Evolutionary conservation across 495 filamentous ascomycete species (phyloP).

Genomic region (Aspergillus mulundensis): DNA sequence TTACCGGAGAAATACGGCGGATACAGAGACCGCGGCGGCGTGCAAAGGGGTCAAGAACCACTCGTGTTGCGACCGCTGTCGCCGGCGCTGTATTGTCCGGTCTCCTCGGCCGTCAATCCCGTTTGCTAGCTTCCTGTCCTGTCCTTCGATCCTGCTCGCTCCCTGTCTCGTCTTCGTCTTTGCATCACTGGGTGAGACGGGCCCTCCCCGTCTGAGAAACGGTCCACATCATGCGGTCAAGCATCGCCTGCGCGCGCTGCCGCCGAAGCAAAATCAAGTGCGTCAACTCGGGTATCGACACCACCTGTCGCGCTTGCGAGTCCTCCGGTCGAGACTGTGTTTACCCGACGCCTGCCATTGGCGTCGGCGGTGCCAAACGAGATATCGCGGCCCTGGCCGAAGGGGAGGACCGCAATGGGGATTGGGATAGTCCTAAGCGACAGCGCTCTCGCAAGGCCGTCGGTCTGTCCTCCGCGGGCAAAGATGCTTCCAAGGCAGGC

Average conservation of each 20-base stretch:
- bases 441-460: slow-evolving; percentile 50
- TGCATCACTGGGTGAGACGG: slow-evolving; percentile 12
- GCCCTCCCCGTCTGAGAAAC: slow-evolving; percentile 18
- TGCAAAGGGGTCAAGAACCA: slow-evolving; percentile 8
- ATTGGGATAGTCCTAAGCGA: slow-evolving; percentile 57
- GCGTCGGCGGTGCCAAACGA: slow-evolving; percentile 54
- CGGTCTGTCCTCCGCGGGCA: slow-evolving; percentile 25
- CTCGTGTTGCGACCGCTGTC: slow-evolving; percentile 16
- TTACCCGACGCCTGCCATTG: slow-evolving; percentile 63
- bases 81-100: slow-evolving; percentile 19
- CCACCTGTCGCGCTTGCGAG: slow-evolving; percentile 74
- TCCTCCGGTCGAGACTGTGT: slow-evolving; percentile 71
- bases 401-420: slow-evolving; percentile 55
- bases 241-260: slow-evolving; percentile 75
- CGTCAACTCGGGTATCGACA: slow-evolving; percentile 71
- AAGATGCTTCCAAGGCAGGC: slow-evolving; percentile 32
- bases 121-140: slow-evolving; percentile 4
- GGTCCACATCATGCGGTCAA: slow-evolving; percentile 58
- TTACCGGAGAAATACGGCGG: slow-evolving; percentile 25
- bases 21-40: slow-evolving; percentile 9
- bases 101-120: not conserved
- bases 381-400: slow-evolving; percentile 45
- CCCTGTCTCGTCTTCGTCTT: not conserved
- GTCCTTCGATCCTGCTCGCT: not conserved
- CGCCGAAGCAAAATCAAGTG: slow-evolving; percentile 81